Conservation (phyloP, 208 protist genomes). For the Blechomonas ayalai region DNA sequence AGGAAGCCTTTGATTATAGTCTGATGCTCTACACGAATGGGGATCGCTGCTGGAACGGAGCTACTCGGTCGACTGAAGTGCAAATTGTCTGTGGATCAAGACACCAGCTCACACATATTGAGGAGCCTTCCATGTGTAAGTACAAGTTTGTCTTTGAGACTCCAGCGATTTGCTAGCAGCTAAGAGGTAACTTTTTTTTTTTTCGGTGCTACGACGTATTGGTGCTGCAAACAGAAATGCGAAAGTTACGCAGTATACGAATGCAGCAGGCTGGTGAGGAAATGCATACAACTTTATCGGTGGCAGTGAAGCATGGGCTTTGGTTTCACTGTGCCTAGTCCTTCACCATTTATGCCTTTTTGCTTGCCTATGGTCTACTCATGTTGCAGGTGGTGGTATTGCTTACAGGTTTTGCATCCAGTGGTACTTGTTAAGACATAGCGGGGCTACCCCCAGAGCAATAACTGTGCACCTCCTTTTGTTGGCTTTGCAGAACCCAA, state of each 20-base stretch:
- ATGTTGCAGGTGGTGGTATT: not conserved
- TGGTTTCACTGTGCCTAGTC: not conserved
- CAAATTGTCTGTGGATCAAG: conserved; percentile 57
- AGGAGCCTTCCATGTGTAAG: conserved; percentile 68
- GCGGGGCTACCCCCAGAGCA: too few relatives aligned
- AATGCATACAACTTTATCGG: too few relatives aligned
- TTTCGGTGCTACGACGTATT: not conserved
- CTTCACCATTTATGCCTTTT: conserved; percentile 4
- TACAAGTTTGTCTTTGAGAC: conserved; percentile 75
- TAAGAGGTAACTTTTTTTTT: conserved; percentile 3
- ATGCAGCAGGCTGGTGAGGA: too few relatives aligned
- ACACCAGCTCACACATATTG: conserved; percentile 36
- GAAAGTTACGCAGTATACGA: too few relatives aligned
- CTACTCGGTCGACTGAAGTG: conserved; percentile 31
- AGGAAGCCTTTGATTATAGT: conserved; percentile 36
- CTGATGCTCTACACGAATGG: conserved; percentile 57
- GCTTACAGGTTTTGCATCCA: too few relatives aligned
- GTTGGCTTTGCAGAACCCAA: too few relatives aligned
- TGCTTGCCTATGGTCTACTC: conserved; percentile 1
- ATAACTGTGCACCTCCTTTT: too few relatives aligned
- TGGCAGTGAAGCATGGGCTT: too few relatives aligned
- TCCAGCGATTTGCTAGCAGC: conserved; percentile 53
- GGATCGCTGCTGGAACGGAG: conserved; percentile 41
- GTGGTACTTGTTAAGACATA: too few relatives aligned
- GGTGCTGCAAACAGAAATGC: too few relatives aligned